Evolutionary conservation across 169 alveolate genomes (phyloP).

Genomic region (Cryptosporidium muris): DNA sequence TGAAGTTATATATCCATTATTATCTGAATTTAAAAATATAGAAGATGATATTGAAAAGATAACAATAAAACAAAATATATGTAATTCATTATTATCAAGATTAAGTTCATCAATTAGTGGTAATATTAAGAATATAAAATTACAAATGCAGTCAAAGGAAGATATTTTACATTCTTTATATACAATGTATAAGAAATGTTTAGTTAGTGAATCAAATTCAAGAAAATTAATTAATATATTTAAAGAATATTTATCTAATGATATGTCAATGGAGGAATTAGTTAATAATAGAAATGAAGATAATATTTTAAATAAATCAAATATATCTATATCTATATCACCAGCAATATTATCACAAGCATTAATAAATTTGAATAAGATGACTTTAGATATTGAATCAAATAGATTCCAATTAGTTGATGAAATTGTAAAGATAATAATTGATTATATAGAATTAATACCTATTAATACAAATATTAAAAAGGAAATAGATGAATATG

Average conservation of each 20-base stretch:
- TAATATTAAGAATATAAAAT: constrained; percentile 31
- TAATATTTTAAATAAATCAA: too few relatives aligned
- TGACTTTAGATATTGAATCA: constrained; percentile 43
- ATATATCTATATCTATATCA: neutral
- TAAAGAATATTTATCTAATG: neutral
- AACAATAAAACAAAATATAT: constrained; percentile 27
- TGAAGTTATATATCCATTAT: constrained; percentile 17
- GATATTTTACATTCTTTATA: constrained; percentile 19
- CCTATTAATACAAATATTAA: constrained; percentile 10
- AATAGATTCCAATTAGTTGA: constrained; percentile 34
- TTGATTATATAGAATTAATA: neutral
- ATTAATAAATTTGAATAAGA: constrained; percentile 10
- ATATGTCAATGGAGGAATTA: neutral
- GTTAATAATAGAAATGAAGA: constrained; percentile 2
- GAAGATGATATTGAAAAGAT: constrained; percentile 17
- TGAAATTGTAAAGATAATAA: constrained; percentile 25
- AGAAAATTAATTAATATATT: constrained; percentile 22
- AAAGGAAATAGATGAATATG: neutral
- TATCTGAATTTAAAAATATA: constrained; percentile 29
- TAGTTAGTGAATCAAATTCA: constrained; percentile 42
- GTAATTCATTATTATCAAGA: constrained; percentile 29
- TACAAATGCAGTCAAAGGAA: constrained; percentile 6
- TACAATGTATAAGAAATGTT: constrained; percentile 30
- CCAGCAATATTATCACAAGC: constrained; percentile 26
- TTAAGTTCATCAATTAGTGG: constrained; percentile 44